Evolutionary conservation across 208 protist species (phyloP).

Genomic region (Crithidia bombi): DNA sequence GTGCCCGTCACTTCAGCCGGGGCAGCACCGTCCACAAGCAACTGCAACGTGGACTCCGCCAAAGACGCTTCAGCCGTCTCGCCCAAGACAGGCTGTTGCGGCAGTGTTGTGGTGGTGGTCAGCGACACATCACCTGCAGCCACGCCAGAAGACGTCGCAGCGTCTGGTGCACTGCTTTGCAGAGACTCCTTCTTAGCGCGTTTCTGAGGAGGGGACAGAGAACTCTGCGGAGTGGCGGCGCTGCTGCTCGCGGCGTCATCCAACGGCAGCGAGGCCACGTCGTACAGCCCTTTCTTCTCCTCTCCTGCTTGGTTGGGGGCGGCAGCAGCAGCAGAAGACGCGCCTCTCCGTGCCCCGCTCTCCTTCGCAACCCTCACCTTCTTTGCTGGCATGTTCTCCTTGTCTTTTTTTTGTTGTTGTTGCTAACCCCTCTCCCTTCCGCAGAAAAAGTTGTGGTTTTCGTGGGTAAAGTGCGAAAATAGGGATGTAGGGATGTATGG

Average conservation of each 20-base stretch:
- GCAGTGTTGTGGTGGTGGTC: not conserved
- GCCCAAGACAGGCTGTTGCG: slow-evolving; percentile 17
- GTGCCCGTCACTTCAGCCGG: slow-evolving; percentile 35
- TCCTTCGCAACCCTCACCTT: not conserved
- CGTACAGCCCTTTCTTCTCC: slow-evolving; percentile 18
- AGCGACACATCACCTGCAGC: not conserved
- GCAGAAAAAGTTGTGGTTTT: not conserved
- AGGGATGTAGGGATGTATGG: too few relatives aligned
- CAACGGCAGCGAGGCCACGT: slow-evolving; percentile 33
- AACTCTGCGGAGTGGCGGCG: not conserved
- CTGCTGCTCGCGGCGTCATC: slow-evolving; percentile 23
- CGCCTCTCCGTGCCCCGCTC: not conserved
- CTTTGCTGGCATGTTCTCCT: not conserved
- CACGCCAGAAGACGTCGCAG: too few relatives aligned
- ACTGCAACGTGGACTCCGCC: slow-evolving; percentile 49
- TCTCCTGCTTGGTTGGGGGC: not conserved
- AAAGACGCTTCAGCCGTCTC: slow-evolving; percentile 43
- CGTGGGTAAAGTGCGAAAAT: too few relatives aligned
- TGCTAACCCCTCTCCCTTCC: not conserved
- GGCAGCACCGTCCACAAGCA: slow-evolving; percentile 50
- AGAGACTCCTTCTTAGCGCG: slow-evolving; percentile 15
- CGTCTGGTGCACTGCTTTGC: slow-evolving; percentile 14
- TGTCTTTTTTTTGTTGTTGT: slow-evolving; percentile 14
- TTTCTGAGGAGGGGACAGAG: slow-evolving; percentile 15
- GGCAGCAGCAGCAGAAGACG: not conserved